phyloP scores from a whole-genome alignment of 768 basidiomycete genomes.

The Leucosporidium creatinivorum region DNA sequence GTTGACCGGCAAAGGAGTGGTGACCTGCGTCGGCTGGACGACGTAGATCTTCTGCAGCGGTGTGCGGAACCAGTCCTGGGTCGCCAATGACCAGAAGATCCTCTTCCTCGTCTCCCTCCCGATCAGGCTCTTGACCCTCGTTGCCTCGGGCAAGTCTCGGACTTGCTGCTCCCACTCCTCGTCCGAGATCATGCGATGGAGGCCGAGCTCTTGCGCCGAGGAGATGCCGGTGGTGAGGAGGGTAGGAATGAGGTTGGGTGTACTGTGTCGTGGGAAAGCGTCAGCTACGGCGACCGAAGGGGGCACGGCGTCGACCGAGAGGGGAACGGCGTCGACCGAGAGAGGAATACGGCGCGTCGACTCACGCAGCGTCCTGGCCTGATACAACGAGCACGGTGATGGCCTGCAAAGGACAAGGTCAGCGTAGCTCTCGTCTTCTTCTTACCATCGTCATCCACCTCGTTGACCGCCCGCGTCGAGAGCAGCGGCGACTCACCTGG shows the following conservation, averaged over 20 bases:
- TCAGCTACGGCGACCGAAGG: no score
- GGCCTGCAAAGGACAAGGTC: no score
- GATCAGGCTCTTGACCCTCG: neutral
- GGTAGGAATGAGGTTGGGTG: neutral
- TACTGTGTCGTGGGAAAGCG: neutral
- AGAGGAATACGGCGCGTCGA: no score
- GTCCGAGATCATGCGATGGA: slow-evolving; percentile 9
- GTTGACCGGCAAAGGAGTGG: slow-evolving; percentile 13
- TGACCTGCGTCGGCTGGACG: slow-evolving; percentile 12
- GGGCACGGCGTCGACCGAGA: no score
- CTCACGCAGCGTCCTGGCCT: neutral
- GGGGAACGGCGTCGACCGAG: no score
- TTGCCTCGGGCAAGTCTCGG: neutral
- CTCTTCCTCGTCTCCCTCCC: slow-evolving; percentile 9
- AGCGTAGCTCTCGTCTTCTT: no score
- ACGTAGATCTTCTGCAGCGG: neutral
- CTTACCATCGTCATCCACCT: no score
- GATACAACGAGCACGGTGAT: neutral
- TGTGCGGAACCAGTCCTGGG: slow-evolving; percentile 13
- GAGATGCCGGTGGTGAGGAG: slow-evolving; percentile 14
- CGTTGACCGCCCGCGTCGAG: no score
- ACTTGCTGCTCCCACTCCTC: neutral
- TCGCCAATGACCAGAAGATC: neutral
- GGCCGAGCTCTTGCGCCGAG: slow-evolving; percentile 9
- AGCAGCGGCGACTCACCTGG: no score